These are phyloP conservation scores for Neotropicomus parvogracilis DNA, from an alignment of 1,284 basidiomycete genomes.

Conservation along the genomic window DNA sequence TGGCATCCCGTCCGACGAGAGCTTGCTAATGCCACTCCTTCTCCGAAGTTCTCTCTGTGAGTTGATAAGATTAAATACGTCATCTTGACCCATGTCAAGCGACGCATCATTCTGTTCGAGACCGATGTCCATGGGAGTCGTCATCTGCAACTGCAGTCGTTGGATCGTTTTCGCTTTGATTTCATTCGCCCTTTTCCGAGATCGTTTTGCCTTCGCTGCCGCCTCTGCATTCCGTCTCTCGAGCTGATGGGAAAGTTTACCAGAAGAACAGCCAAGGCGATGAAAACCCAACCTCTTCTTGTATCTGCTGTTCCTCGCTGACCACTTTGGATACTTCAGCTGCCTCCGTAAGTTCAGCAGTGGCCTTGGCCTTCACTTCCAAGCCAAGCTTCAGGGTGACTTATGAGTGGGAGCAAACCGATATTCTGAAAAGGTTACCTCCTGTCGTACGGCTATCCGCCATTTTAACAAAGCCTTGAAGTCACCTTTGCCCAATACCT, in stretches of 20 bases:
- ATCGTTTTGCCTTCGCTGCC: slow-evolving; percentile 71
- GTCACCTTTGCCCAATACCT: slow-evolving; percentile 96
- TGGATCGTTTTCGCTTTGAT: slow-evolving; percentile 84
- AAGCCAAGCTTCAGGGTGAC: slow-evolving; percentile 60
- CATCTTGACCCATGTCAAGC: slow-evolving; percentile 68
- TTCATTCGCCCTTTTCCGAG: slow-evolving; percentile 88
- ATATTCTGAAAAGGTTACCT: slow-evolving; percentile 43
- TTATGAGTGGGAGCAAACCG: slow-evolving; percentile 4
- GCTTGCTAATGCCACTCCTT: slow-evolving; percentile 42
- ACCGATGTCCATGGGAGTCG: slow-evolving; percentile 92
- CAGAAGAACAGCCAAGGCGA: slow-evolving; percentile 1
- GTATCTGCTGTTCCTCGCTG: slow-evolving; percentile 86
- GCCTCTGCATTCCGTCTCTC: slow-evolving; percentile 82
- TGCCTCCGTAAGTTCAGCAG: slow-evolving; percentile 74
- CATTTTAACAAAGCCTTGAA: slow-evolving; percentile 94
- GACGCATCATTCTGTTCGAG: slow-evolving; percentile 79
- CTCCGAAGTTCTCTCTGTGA: slow-evolving; percentile 49
- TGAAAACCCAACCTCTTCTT: slow-evolving; percentile 65
- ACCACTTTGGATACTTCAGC: slow-evolving; percentile 72
- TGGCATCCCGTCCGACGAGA: slow-evolving; percentile 50
- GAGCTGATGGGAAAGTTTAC: slow-evolving; percentile 48
- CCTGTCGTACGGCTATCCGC: slow-evolving; percentile 80
- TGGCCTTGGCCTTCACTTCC: slow-evolving; percentile 70
- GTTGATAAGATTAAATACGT: slow-evolving; percentile 80
- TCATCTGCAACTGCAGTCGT: slow-evolving; percentile 97